These are phyloP conservation scores for Nigrospora oryzae DNA, from an alignment of 2,329 filamentous ascomycete species.

Conservation along the genomic window DNA sequence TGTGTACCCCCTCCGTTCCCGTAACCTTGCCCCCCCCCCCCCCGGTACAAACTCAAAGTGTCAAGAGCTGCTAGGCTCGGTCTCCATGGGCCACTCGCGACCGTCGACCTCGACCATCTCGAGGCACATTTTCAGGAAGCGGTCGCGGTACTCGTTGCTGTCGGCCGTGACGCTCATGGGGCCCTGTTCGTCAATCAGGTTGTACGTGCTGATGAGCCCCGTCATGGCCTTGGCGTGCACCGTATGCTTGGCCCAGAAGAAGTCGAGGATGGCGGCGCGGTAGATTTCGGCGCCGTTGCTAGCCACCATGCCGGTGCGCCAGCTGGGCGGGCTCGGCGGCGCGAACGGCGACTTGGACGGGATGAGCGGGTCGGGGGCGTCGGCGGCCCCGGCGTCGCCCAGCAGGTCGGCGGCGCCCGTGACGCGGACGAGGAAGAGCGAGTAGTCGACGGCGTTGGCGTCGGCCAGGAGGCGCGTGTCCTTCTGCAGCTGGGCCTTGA, in stretches of 20 bases:
- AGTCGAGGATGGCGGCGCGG: constrained; percentile 60
- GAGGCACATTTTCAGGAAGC: constrained; percentile 40
- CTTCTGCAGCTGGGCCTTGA: constrained; percentile 44
- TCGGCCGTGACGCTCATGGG: constrained; percentile 70
- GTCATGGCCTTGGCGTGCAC: constrained; percentile 59
- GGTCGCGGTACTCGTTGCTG: constrained; percentile 55
- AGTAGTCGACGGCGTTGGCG: constrained; percentile 66
- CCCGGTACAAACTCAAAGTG: no score
- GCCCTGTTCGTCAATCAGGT: constrained; percentile 52
- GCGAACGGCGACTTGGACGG: constrained; percentile 21
- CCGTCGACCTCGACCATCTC: constrained; percentile 26
- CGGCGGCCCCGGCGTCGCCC: background rate
- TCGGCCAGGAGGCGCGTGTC: constrained; percentile 57
- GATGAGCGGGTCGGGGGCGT: constrained; percentile 10
- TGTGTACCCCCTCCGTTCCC: no score
- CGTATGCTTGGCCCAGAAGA: constrained; percentile 73
- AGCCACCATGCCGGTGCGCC: constrained; percentile 55
- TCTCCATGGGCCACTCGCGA: background rate
- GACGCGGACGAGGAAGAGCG: constrained; percentile 58
- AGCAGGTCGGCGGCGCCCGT: background rate
- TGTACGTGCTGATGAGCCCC: constrained; percentile 54
- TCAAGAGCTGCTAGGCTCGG: no score
- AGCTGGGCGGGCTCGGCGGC: constrained; percentile 32
- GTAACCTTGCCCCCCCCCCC: no score
- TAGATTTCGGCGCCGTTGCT: constrained; percentile 59